Evolutionary conservation across 176 grass and related monocot species (phyloP).

Genomic region (Dendrocalamus sinicus): DNA sequence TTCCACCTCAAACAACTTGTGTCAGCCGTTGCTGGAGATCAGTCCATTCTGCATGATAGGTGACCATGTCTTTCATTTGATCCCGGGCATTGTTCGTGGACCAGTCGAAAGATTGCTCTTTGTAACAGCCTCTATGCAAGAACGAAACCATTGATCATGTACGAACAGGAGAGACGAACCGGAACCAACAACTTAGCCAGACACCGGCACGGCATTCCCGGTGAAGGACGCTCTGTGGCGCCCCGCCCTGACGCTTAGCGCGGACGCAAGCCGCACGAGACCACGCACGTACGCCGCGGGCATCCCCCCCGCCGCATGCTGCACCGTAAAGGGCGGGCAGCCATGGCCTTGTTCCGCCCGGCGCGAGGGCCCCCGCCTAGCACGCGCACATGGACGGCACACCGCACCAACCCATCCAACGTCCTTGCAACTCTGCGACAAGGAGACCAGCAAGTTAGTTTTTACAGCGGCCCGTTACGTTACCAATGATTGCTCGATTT

Average conservation of each 20-base stretch:
- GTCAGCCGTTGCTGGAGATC: constrained; percentile 1
- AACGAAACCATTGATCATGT: not conserved
- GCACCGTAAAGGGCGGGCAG: not conserved
- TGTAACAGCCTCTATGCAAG: not conserved
- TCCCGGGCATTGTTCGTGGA: not conserved
- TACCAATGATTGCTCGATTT: constrained; percentile 4
- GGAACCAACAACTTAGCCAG: too few species aligned
- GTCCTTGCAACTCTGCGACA: too few species aligned
- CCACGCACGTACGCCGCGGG: constrained; percentile 39
- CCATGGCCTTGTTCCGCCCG: constrained; percentile 25
- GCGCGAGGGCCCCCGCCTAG: constrained; percentile 11
- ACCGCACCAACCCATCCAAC: not conserved
- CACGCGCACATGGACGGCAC: constrained; percentile 46
- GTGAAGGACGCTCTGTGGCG: not conserved
- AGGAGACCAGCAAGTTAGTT: not conserved
- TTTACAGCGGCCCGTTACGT: not conserved
- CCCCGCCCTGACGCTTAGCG: constrained; percentile 1
- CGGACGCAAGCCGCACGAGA: not conserved
- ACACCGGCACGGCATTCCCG: not conserved
- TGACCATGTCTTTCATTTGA: not conserved
- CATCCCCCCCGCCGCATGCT: not conserved
- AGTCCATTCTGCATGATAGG: not conserved
- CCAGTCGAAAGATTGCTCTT: not conserved
- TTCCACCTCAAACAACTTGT: not conserved
- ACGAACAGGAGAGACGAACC: not conserved